Conservation (phyloP, 306 rosid species). For the Cucurbita moschata region DNA sequence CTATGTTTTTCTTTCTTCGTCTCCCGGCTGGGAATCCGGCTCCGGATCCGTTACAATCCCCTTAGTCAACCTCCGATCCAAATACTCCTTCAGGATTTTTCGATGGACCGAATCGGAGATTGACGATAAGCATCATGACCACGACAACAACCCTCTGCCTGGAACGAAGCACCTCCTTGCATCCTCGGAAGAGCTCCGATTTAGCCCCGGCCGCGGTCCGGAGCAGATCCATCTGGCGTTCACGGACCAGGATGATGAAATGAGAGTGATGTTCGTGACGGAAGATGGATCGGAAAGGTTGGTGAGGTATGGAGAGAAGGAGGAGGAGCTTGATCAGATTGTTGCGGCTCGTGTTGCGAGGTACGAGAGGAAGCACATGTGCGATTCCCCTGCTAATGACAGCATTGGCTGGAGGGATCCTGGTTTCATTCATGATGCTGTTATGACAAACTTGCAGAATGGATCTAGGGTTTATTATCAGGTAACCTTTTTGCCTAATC, state of each 20-base stretch:
- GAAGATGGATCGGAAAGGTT: slow-evolving; percentile 21
- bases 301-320: slow-evolving; percentile 40
- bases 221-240: slow-evolving; percentile 71
- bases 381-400: slow-evolving; percentile 63
- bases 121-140: slow-evolving; percentile 42
- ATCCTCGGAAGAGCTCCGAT: slow-evolving; percentile 25
- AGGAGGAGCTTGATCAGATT: slow-evolving; percentile 17
- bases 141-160: slow-evolving; percentile 66
- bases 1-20: slow-evolving; percentile 49
- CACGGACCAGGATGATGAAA: slow-evolving; percentile 37
- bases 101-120: slow-evolving; percentile 57
- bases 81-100: slow-evolving; percentile 73
- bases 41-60: slow-evolving; percentile 47
- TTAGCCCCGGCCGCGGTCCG: slow-evolving; percentile 33
- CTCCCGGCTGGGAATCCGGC: slow-evolving; percentile 53
- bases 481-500: slow-evolving; percentile 19
- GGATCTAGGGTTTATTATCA: slow-evolving; percentile 53
- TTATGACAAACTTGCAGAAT: slow-evolving; percentile 42
- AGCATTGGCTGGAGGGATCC: slow-evolving; percentile 87
- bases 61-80: slow-evolving; percentile 59
- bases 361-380: slow-evolving; percentile 72
- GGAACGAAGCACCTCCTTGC: slow-evolving; percentile 39
- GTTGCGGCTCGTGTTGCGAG: slow-evolving; percentile 39
- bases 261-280: slow-evolving; percentile 74
- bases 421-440: slow-evolving; percentile 63